These are phyloP conservation scores for Heterobasidion irregulare DNA, from an alignment of 1,284 basidiomycete species.

Conservation along the genomic window DNA sequence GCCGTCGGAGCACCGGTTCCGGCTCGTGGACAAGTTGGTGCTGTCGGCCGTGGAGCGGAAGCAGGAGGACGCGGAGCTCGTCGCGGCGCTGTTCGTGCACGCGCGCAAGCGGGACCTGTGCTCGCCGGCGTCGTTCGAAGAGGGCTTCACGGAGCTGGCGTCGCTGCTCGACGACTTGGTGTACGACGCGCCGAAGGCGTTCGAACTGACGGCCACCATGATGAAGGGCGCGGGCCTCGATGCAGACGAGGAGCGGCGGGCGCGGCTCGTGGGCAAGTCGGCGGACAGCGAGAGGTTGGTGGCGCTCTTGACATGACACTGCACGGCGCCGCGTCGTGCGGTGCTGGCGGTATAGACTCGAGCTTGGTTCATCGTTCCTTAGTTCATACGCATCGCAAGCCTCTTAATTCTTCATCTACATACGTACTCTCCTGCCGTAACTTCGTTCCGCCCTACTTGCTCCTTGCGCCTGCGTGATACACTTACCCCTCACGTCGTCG, in stretches of 20 bases:
- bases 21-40: slow-evolving; percentile 70
- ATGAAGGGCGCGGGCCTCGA: slow-evolving; percentile 53
- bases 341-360: background rate
- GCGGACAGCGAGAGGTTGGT: slow-evolving; percentile 51
- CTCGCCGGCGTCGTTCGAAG: slow-evolving; percentile 49
- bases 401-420: slow-evolving; percentile 2
- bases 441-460: slow-evolving; percentile 1
- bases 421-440: slow-evolving; percentile 9
- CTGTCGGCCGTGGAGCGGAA: slow-evolving; percentile 74
- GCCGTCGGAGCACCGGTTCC: slow-evolving; percentile 51
- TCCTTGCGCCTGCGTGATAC: no score
- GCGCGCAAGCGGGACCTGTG: slow-evolving; percentile 47
- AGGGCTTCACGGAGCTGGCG: slow-evolving; percentile 57
- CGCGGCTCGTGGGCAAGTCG: slow-evolving; percentile 51
- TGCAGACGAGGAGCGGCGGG: slow-evolving; percentile 45
- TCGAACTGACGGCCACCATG: slow-evolving; percentile 68
- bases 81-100: slow-evolving; percentile 60
- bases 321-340: no score
- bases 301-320: slow-evolving; percentile 41
- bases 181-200: slow-evolving; percentile 85
- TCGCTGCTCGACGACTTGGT: slow-evolving; percentile 81
- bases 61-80: slow-evolving; percentile 74
- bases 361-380: slow-evolving; percentile 6
- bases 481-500: background rate
- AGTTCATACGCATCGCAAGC: slow-evolving; percentile 11